A percentile compares a stretch with the other conserved stretches of the same genome.
Evolutionary conservation across 371 early-diverging fungal genomes (phyloP).

Genomic region (Encephalitozoon hellem): DNA sequence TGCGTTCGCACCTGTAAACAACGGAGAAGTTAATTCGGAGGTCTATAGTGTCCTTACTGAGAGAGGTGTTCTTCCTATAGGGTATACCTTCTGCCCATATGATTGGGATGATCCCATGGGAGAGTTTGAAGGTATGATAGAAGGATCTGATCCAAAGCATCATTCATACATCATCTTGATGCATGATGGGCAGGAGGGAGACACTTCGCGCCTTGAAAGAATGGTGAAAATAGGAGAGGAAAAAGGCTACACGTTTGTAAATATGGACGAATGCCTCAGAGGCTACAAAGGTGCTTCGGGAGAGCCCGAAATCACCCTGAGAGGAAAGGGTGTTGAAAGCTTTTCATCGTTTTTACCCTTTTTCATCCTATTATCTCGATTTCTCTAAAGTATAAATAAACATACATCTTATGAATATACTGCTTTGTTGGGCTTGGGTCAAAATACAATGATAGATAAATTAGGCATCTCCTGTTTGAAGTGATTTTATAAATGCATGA

Average conservation of each 20-base stretch:
- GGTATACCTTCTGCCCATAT: slow-evolving; percentile 53
- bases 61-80: slow-evolving; percentile 49
- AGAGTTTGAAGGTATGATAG: slow-evolving; percentile 39
- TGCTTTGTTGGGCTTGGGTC: too few species aligned
- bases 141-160: slow-evolving; percentile 35
- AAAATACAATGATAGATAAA: too few species aligned
- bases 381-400: slow-evolving; percentile 9
- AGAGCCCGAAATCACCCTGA: not conserved
- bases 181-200: slow-evolving; percentile 53
- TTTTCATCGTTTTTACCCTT: not conserved
- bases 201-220: slow-evolving; percentile 47
- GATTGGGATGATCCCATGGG: slow-evolving; percentile 37
- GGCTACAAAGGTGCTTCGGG: slow-evolving; percentile 47
- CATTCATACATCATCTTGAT: slow-evolving; percentile 58
- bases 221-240: slow-evolving; percentile 48
- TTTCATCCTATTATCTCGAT: not conserved
- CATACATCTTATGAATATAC: not conserved
- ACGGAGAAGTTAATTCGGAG: slow-evolving; percentile 34
- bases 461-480: too few species aligned
- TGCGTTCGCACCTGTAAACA: slow-evolving; percentile 48
- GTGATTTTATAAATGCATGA: too few species aligned
- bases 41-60: slow-evolving; percentile 48
- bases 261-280: slow-evolving; percentile 52
- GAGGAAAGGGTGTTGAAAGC: slow-evolving; percentile 5
- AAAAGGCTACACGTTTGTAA: slow-evolving; percentile 56